phyloP scores from a whole-genome alignment of 768 basidiomycete species.

The Lentinula sp. region DNA sequence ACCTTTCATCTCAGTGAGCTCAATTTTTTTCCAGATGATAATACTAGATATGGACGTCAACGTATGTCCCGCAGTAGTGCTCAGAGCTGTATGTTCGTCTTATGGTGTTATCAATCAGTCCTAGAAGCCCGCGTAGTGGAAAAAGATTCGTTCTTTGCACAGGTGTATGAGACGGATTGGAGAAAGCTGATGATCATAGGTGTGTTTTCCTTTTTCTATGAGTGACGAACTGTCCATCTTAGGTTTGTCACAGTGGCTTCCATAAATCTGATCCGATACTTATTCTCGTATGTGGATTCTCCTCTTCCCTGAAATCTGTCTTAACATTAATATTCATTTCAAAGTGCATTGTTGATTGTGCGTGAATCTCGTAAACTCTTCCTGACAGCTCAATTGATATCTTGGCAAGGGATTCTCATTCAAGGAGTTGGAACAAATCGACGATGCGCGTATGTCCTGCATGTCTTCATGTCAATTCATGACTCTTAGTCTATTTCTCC shows the following conservation, averaged over 20 bases:
- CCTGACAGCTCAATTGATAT: neutral
- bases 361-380: neutral
- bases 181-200: constrained; percentile 33
- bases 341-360: constrained; percentile 1
- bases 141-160: constrained; percentile 22
- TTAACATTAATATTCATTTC: neutral
- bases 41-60: constrained; percentile 6
- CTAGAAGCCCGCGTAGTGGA: constrained; percentile 17
- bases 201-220: constrained; percentile 12
- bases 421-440: constrained; percentile 1
- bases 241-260: constrained; percentile 23
- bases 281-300: constrained; percentile 1
- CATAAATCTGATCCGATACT: constrained; percentile 26
- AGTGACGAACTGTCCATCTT: neutral
- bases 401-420: neutral
- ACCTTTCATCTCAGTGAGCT: constrained; percentile 1
- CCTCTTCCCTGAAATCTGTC: neutral
- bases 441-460: neutral
- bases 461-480: neutral
- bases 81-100: neutral
- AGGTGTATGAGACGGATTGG: constrained; percentile 35
- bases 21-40: neutral
- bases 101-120: constrained; percentile 15
- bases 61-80: constrained; percentile 21
- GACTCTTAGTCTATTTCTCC: neutral